Evolutionary conservation across 208 protist genomes (phyloP), one percentile per base, ranked within the genome.

Genomic region (Blechomonas ayalai): DNA sequence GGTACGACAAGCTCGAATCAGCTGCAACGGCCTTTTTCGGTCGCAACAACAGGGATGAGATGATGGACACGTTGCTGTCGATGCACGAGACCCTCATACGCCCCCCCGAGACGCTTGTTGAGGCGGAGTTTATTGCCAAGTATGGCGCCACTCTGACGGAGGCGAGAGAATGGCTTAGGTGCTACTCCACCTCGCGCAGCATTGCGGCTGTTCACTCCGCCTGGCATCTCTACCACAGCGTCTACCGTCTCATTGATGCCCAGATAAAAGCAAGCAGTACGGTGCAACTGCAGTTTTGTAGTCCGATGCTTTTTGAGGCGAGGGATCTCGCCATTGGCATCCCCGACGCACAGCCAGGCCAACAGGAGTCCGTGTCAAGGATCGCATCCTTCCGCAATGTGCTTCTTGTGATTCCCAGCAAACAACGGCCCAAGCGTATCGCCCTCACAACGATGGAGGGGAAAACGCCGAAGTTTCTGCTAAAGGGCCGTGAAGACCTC

Each of bases 391-490:
- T 99, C 60, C 64, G 70, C 15, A 64, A 90, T 15, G 71, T 70
- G 6, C 63, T 99, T 3, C 54, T 58, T 12, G 95, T 99, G 1
- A 99, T 99, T 52, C 35, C 81, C 7, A 98, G 96, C 22, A 99
- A 99, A 80, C 98, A 99, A 81, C 72, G 97, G 25, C 99, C 99
- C 25, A 81, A 98, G 50, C 96, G 97, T 55, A 64, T 99, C 5
- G 91, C 75, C 18, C 78, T 99, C 8, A 66, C 83, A 27, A 97
- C 96, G 24, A 71, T 50, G n/a, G 94, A 99, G 66, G 97, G 97
- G 4, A 45, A 70, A 8, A 76, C 72, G n/a, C 98, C 99, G 67
- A 76, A 89, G 43, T 99, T 98, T 73, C 75, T 99, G 26, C 78
- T 99, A 7, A 99, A 99, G 60, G 98, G 97, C 22, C 85, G 94